These are phyloP conservation scores for Rhizopus microsporus DNA, from an alignment of 371 early-diverging fungal genomes.

Conservation along the genomic window DNA sequence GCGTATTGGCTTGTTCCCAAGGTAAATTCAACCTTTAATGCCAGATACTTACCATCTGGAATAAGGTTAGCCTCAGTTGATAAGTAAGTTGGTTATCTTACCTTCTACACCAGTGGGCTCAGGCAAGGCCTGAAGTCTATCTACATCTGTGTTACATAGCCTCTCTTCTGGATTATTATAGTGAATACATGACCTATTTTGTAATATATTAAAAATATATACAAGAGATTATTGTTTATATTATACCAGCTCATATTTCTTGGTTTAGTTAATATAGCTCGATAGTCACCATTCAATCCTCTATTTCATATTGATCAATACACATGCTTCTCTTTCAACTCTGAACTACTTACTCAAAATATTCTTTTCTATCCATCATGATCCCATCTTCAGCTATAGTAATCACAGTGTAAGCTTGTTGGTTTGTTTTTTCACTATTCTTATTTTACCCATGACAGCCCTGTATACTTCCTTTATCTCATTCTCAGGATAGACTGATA, in stretches of 20 bases:
- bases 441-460: constrained; percentile 61
- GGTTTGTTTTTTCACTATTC: not conserved
- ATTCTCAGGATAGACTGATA: constrained; percentile 81
- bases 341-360: constrained; percentile 35
- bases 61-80: constrained; percentile 5
- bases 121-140: constrained; percentile 54
- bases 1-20: constrained; percentile 90
- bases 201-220: constrained; percentile 5
- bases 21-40: constrained; percentile 76
- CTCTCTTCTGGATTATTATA: constrained; percentile 69
- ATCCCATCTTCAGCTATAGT: constrained; percentile 26
- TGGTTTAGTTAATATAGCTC: constrained; percentile 62
- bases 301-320: constrained; percentile 23
- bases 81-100: constrained; percentile 6
- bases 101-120: constrained; percentile 41
- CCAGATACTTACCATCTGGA: constrained; percentile 67
- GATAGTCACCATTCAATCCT: constrained; percentile 81
- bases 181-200: constrained; percentile 38
- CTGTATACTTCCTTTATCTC: constrained; percentile 65
- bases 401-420: constrained; percentile 3
- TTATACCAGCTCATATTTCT: constrained; percentile 43
- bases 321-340: not conserved
- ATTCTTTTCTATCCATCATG: constrained; percentile 35
- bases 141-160: constrained; percentile 73
- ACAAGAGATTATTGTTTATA: not conserved